These are phyloP conservation scores for Solanum clarkiae DNA, from an alignment of 257 asterid genomes.

Conservation along the genomic window DNA sequence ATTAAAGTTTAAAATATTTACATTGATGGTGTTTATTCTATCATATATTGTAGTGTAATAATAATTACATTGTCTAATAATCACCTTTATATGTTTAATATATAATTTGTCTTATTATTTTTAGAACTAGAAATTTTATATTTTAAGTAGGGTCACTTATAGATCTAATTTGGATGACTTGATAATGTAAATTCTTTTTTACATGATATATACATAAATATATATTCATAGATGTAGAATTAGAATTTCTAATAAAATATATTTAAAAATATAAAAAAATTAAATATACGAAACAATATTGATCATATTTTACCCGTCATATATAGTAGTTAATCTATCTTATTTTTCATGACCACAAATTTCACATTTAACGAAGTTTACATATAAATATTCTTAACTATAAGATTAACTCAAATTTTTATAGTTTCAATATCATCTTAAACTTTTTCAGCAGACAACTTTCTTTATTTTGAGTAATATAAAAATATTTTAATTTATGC, in stretches of 20 bases:
- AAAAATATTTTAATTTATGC: too few relatives aligned
- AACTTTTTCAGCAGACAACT: too few relatives aligned
- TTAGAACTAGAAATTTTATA: background rate
- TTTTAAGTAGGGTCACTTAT: too few relatives aligned
- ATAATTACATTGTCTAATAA: background rate
- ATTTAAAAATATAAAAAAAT: background rate
- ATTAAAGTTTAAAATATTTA: background rate
- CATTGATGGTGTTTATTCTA: background rate
- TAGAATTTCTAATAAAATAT: background rate
- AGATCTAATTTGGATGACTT: too few relatives aligned
- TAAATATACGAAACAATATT: background rate
- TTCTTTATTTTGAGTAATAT: too few relatives aligned
- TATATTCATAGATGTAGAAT: background rate
- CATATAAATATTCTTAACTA: too few relatives aligned
- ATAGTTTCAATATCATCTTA: too few relatives aligned
- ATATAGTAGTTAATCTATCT: too few relatives aligned
- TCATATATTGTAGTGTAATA: background rate
- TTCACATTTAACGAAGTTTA: too few relatives aligned
- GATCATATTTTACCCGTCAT: too few relatives aligned
- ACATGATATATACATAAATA: background rate
- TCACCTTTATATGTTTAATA: background rate
- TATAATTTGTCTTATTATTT: background rate
- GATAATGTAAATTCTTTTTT: background rate
- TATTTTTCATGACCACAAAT: too few relatives aligned
- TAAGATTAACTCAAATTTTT: too few relatives aligned